A percentile compares a stretch with the other conserved stretches of the same genome.
Evolutionary conservation across 2,329 filamentous ascomycete genomes (phyloP).

Genomic region (Bipolaris zeicola): DNA sequence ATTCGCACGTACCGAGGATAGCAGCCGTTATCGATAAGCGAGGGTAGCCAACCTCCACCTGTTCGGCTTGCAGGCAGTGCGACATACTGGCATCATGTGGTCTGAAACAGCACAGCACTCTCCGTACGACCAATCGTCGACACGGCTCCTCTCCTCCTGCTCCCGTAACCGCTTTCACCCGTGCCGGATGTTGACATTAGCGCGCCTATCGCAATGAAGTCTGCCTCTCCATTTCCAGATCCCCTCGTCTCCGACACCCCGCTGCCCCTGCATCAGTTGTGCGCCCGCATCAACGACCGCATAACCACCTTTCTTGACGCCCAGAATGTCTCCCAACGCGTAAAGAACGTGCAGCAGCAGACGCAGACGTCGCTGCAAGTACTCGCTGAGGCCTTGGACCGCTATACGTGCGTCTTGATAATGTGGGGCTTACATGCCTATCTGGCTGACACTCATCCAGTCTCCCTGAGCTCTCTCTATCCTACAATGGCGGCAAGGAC

Average conservation of each 20-base stretch:
- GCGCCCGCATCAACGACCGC: slow-evolving; percentile 61
- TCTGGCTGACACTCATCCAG: slow-evolving; percentile 54
- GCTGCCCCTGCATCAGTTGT: slow-evolving; percentile 56
- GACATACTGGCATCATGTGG: slow-evolving; percentile 28
- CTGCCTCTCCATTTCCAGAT: slow-evolving; percentile 33
- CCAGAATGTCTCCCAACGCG: slow-evolving; percentile 60
- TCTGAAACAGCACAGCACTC: slow-evolving; percentile 26
- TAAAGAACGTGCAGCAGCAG: slow-evolving; percentile 73
- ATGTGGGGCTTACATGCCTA: slow-evolving; percentile 4
- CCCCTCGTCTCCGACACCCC: slow-evolving; percentile 48
- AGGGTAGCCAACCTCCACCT: slow-evolving; percentile 19
- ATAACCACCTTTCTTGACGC: slow-evolving; percentile 70
- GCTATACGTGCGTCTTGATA: slow-evolving; percentile 68
- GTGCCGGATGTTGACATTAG: slow-evolving; percentile 44
- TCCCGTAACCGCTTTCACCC: slow-evolving; percentile 20
- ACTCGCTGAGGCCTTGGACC: slow-evolving; percentile 73
- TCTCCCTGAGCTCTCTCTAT: slow-evolving; percentile 79
- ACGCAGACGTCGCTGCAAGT: slow-evolving; percentile 73
- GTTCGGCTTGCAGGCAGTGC: slow-evolving; percentile 20
- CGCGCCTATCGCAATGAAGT: slow-evolving; percentile 46
- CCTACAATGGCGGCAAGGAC: slow-evolving; percentile 98
- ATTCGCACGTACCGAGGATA: slow-evolving; percentile 21
- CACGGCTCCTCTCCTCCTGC: slow-evolving; percentile 10
- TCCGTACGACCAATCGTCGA: slow-evolving; percentile 24
- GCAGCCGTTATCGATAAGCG: slow-evolving; percentile 28